A percentile compares a stretch with the other conserved stretches of the same genome.
These are phyloP conservation scores for Sporothrix curviconia DNA, from an alignment of 2,329 filamentous ascomycete species.

Conservation along the genomic window DNA sequence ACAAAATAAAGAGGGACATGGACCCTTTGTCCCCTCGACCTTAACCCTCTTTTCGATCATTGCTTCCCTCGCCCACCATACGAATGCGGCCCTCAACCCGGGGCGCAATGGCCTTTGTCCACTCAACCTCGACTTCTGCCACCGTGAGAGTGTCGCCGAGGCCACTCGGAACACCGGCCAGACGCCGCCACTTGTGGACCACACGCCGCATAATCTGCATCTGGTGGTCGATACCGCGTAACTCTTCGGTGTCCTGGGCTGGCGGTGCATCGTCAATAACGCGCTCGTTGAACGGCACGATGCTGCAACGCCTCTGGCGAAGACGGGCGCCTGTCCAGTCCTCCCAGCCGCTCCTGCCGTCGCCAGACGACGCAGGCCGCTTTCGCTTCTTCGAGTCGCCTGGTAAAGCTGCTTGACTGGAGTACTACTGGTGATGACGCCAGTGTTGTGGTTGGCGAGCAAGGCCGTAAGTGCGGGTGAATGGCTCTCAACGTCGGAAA, in stretches of 20 bases:
- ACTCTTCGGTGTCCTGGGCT: conserved; percentile 34
- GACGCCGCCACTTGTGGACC: conserved; percentile 65
- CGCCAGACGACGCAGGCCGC: not conserved
- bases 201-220: conserved; percentile 61
- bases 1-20: no score
- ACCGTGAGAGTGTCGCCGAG: conserved; percentile 51
- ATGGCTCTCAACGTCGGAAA: conserved; percentile 50
- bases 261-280: conserved; percentile 32
- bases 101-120: conserved; percentile 76
- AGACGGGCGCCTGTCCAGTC: conserved; percentile 32
- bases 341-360: conserved; percentile 27
- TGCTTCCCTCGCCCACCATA: conserved; percentile 29
- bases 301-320: conserved; percentile 28
- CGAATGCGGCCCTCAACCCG: conserved; percentile 69
- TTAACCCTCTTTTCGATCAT: not conserved
- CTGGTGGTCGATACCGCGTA: conserved; percentile 37
- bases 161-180: conserved; percentile 54
- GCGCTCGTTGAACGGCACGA: conserved; percentile 38
- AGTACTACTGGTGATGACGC: not conserved
- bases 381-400: not conserved
- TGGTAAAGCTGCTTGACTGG: not conserved
- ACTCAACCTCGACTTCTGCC: conserved; percentile 57
- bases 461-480: conserved; percentile 42
- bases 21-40: no score
- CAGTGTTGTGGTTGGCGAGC: not conserved